Evolutionary conservation across 176 grass and related monocot genomes (phyloP).

Genomic region (Poa annua): DNA sequence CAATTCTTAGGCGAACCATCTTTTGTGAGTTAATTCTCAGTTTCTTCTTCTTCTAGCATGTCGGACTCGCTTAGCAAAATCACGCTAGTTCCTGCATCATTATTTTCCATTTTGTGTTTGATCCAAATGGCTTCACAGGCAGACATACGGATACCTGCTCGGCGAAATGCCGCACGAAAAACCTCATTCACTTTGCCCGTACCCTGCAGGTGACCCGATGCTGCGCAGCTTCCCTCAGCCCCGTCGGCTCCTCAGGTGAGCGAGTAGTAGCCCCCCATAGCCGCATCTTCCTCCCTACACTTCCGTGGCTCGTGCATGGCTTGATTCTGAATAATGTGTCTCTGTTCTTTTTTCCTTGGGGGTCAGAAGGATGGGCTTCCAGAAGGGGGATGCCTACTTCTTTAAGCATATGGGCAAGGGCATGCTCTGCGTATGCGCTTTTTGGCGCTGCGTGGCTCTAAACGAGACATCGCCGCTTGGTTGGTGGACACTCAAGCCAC

Average conservation of each 20-base stretch:
- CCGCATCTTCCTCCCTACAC: background rate
- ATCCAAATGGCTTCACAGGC: too few species aligned
- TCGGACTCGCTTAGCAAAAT: background rate
- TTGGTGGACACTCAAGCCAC: constrained; percentile 85
- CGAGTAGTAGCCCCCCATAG: background rate
- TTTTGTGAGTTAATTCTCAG: background rate
- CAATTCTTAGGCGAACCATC: background rate
- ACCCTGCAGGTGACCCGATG: constrained; percentile 39
- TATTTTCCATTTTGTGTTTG: background rate
- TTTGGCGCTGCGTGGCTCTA: constrained; percentile 66
- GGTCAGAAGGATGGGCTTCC: constrained; percentile 57
- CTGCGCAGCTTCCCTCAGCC: constrained; percentile 53
- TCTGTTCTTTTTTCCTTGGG: background rate
- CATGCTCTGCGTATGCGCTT: constrained; percentile 67
- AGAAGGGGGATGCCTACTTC: constrained; percentile 72
- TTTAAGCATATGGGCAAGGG: constrained; percentile 85
- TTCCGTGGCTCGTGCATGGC: background rate
- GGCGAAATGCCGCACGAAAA: constrained; percentile 34
- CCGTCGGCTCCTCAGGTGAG: constrained; percentile 62
- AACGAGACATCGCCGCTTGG: constrained; percentile 81
- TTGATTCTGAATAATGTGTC: background rate
- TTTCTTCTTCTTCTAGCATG: background rate
- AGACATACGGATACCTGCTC: background rate
- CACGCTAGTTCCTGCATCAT: background rate
- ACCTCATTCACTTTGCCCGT: background rate